These are phyloP conservation scores for Exidia glandulosa DNA, from an alignment of 768 basidiomycete species.

Conservation along the genomic window DNA sequence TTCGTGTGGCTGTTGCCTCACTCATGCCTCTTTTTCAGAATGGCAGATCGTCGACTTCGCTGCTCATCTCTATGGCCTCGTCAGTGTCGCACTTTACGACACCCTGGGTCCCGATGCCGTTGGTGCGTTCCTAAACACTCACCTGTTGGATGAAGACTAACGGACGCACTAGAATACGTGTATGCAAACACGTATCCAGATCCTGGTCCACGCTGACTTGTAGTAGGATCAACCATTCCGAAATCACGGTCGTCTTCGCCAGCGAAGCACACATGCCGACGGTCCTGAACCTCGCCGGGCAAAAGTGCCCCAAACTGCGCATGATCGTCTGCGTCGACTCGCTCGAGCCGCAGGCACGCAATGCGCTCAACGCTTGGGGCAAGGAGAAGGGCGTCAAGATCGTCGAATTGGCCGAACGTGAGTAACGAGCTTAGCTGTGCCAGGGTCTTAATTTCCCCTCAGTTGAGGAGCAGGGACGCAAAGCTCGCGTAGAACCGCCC, in stretches of 20 bases:
- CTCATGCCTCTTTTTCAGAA: constrained; percentile 42
- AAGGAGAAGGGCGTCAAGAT: constrained; percentile 49
- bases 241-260: constrained; percentile 70
- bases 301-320: constrained; percentile 52
- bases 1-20: not conserved
- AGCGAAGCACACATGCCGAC: constrained; percentile 63
- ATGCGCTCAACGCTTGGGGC: constrained; percentile 61
- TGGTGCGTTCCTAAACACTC: constrained; percentile 36
- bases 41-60: constrained; percentile 91
- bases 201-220: constrained; percentile 5
- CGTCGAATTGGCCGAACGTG: constrained; percentile 57
- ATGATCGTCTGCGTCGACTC: constrained; percentile 68
- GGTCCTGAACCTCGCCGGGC: constrained; percentile 53
- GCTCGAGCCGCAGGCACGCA: constrained; percentile 38
- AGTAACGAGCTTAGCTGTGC: constrained; percentile 16
- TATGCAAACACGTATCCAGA: constrained; percentile 27
- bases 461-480: constrained; percentile 72
- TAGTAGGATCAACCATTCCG: constrained; percentile 71
- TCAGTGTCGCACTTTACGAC: constrained; percentile 86
- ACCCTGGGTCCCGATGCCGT: constrained; percentile 87
- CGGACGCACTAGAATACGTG: constrained; percentile 53
- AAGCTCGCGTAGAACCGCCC: constrained; percentile 47
- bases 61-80: constrained; percentile 67
- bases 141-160: constrained; percentile 13
- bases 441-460: not conserved